Evolutionary conservation across 306 rosid genomes (phyloP), one percentile per base, ranked within the genome.

Genomic region (Medicago ruthenica): DNA sequence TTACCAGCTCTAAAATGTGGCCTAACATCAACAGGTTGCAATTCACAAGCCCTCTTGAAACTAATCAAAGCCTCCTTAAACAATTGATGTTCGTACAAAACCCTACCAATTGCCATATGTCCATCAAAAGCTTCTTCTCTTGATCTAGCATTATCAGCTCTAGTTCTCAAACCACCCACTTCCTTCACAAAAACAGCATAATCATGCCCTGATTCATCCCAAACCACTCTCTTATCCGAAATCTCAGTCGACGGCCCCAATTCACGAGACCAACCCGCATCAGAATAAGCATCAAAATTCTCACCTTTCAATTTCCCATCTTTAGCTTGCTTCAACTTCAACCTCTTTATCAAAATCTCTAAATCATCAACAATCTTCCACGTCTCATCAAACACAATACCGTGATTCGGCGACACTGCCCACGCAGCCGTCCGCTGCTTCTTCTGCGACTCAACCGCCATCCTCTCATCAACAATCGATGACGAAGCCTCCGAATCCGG

Each of bases 361-460:
- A 96, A 89, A 86, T 96, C 99, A 20, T 96, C 99, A 50, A 96
- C 97, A 61, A 96, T 90, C 86, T 89, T 96, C 98, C 98, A 96
- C 15, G 98, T 96, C 60, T 96, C 99, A 0, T 96, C 99, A 15
- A 96, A 96, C 21, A 96, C 96, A 67, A 96, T 96, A 21, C 98
- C 99, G 12, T 96, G 98, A 76, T 90, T 89, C 1, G 98, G 98
- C 61, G 98, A 96, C 77, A 92, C 89, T 2, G 99, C 97, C 99
- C 99, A 95, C 1, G 97, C 98, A 0, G 97, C 99, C 22, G 98
- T 92, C 73, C 97, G 84, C 91, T 96, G 99, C 86, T 96, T 90
- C 93, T 95, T 96, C 87, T 92, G 99, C 7, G 98, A 75, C 73
- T 92, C 98, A 39, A 85, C 87, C 1, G 55, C 81, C 36, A 76